Conservation (phyloP, 75 land plant genomes). For the Adiantum capillusveneris region DNA sequence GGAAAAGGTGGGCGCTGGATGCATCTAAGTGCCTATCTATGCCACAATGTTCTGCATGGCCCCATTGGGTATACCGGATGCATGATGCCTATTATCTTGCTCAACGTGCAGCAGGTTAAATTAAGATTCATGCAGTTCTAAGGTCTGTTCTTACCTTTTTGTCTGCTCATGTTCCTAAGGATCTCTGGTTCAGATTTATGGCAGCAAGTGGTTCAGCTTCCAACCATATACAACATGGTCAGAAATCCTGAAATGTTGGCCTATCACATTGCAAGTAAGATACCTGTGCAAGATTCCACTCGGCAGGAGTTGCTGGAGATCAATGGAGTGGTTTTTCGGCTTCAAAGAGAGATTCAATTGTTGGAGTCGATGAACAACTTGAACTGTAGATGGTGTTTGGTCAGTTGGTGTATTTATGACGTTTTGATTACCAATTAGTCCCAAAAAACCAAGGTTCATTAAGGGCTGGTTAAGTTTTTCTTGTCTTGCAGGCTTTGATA, state of each 20-base stretch:
- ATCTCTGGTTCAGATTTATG: slow-evolving; percentile 58
- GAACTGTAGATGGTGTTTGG: slow-evolving; percentile 72
- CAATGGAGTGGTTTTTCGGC: slow-evolving; percentile 68
- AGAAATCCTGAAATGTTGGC: slow-evolving; percentile 68
- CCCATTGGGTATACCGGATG: slow-evolving; percentile 88
- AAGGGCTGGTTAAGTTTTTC: no score
- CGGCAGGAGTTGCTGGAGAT: slow-evolving; percentile 93
- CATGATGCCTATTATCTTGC: slow-evolving; percentile 89
- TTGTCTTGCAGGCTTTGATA: slow-evolving; percentile 49
- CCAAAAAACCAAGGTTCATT: no score
- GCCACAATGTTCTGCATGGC: slow-evolving; percentile 66
- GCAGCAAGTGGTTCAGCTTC: slow-evolving; percentile 67
- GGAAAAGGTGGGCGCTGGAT: slow-evolving; percentile 35
- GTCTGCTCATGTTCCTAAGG: not conserved
- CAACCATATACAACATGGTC: slow-evolving; percentile 60
- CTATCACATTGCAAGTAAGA: slow-evolving; percentile 82
- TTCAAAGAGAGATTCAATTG: slow-evolving; percentile 76
- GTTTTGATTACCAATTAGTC: no score
- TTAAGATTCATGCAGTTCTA: no score
- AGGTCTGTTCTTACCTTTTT: not conserved
- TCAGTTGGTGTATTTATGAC: slow-evolving; percentile 14
- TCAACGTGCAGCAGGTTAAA: slow-evolving; percentile 71
- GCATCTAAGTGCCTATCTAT: slow-evolving; percentile 28
- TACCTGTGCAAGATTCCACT: slow-evolving; percentile 74
- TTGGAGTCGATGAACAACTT: slow-evolving; percentile 65